These are phyloP conservation scores for Ganoderma lingzhi DNA, from an alignment of 1,284 basidiomycete genomes.

Conservation along the genomic window DNA sequence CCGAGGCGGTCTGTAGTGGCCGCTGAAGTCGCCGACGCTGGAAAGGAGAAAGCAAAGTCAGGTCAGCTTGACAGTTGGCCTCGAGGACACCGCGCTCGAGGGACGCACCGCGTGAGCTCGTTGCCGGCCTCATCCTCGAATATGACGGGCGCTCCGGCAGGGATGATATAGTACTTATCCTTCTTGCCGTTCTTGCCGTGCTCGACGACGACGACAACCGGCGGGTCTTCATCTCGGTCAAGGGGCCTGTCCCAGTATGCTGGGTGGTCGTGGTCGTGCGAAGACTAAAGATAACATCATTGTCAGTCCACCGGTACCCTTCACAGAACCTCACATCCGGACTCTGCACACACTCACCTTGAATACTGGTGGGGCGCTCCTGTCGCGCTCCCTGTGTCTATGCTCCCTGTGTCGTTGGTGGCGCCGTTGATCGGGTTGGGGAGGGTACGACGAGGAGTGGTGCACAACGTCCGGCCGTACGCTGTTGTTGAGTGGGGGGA, in stretches of 20 bases:
- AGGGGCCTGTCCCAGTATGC: constrained; percentile 32
- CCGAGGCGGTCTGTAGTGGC: constrained; percentile 37
- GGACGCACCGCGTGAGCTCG: constrained; percentile 66
- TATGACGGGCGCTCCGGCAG: constrained; percentile 69
- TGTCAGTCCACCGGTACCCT: background rate
- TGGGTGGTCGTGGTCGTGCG: constrained; percentile 32
- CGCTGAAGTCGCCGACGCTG: constrained; percentile 41
- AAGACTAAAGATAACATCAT: constrained; percentile 17
- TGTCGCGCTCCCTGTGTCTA: constrained; percentile 26
- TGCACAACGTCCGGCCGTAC: constrained; percentile 35
- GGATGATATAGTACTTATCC: constrained; percentile 68
- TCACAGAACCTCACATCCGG: background rate
- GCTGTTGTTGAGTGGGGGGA: constrained; percentile 23
- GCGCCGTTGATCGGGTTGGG: constrained; percentile 20
- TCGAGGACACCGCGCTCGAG: background rate
- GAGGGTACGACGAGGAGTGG: constrained; percentile 30
- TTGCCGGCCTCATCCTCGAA: constrained; percentile 74
- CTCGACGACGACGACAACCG: constrained; percentile 42
- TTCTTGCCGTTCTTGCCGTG: constrained; percentile 41
- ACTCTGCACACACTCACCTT: constrained; percentile 6
- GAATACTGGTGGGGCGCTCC: constrained; percentile 26
- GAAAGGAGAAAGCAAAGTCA: background rate
- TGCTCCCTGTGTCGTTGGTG: constrained; percentile 22
- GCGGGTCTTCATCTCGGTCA: constrained; percentile 37
- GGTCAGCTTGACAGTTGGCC: constrained; percentile 8